These are phyloP conservation scores for Neurospora sp. DNA, from an alignment of 495 filamentous ascomycete genomes.

Conservation along the genomic window DNA sequence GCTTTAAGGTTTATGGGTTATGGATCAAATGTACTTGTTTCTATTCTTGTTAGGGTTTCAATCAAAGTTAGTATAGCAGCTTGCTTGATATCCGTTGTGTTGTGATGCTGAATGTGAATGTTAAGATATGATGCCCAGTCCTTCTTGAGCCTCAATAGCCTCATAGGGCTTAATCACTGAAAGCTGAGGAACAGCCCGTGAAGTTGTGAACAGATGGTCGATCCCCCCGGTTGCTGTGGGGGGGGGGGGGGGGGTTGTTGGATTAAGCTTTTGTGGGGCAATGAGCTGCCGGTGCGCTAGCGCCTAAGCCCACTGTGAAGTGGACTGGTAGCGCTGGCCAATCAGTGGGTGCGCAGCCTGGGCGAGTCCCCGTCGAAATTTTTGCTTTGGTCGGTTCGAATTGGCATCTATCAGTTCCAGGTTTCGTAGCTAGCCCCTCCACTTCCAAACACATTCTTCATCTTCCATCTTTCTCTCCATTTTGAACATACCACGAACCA, in stretches of 20 bases:
- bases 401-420: background rate
- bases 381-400: background rate
- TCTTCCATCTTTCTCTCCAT: background rate
- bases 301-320: background rate
- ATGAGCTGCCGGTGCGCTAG: background rate
- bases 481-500: background rate
- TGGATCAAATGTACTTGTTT: background rate
- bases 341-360: background rate
- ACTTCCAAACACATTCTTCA: background rate
- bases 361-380: background rate
- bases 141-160: background rate
- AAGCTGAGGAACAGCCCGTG: background rate
- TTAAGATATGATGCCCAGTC: too few relatives aligned
- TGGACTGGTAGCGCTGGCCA: background rate
- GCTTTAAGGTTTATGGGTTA: background rate
- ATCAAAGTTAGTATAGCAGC: background rate
- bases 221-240: background rate
- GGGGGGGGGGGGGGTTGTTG: too few relatives aligned
- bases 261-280: background rate
- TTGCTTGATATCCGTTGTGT: background rate
- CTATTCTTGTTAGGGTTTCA: background rate
- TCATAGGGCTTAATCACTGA: background rate
- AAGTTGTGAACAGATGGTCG: background rate
- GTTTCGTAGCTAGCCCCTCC: background rate
- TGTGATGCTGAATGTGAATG: background rate